Evolutionary conservation across 2,329 filamentous ascomycete genomes (phyloP).

Genomic region (Neocatenulostroma microsporum): DNA sequence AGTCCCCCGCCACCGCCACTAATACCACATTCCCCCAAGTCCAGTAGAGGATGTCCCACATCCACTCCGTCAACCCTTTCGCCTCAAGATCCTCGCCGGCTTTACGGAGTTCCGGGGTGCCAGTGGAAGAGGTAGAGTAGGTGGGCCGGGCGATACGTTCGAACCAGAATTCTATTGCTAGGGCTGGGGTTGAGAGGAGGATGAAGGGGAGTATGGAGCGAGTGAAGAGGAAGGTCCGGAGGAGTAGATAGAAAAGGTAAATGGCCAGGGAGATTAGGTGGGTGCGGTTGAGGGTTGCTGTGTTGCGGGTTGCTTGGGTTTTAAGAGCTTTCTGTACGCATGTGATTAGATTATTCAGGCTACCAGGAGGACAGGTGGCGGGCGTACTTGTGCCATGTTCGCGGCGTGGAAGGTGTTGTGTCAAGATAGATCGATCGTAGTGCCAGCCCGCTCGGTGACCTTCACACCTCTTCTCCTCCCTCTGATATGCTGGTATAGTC

Average conservation of each 20-base stretch:
- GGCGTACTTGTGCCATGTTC: slow-evolving; percentile 22
- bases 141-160: slow-evolving; percentile 76
- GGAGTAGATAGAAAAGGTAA: slow-evolving; percentile 66
- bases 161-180: slow-evolving; percentile 76
- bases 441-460: no score
- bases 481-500: no score
- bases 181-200: slow-evolving; percentile 63
- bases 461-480: no score
- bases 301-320: slow-evolving; percentile 69
- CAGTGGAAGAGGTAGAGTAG: slow-evolving; percentile 50
- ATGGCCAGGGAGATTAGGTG: slow-evolving; percentile 67
- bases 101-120: slow-evolving; percentile 60
- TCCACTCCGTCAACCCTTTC: slow-evolving; percentile 86
- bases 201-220: slow-evolving; percentile 55
- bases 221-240: slow-evolving; percentile 55
- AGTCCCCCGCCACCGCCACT: slow-evolving; percentile 74
- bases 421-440: no score
- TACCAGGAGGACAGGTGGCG: background rate
- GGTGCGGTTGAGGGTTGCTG: slow-evolving; percentile 66
- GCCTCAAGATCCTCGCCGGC: slow-evolving; percentile 84
- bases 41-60: slow-evolving; percentile 96
- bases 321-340: slow-evolving; percentile 44
- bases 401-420: no score
- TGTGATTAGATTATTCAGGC: background rate
- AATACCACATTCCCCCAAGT: slow-evolving; percentile 71